Base-by-base conservation (phyloP, 2,329 filamentous ascomycete species). In the Phaeosphaeriaceae sp. region DNA sequence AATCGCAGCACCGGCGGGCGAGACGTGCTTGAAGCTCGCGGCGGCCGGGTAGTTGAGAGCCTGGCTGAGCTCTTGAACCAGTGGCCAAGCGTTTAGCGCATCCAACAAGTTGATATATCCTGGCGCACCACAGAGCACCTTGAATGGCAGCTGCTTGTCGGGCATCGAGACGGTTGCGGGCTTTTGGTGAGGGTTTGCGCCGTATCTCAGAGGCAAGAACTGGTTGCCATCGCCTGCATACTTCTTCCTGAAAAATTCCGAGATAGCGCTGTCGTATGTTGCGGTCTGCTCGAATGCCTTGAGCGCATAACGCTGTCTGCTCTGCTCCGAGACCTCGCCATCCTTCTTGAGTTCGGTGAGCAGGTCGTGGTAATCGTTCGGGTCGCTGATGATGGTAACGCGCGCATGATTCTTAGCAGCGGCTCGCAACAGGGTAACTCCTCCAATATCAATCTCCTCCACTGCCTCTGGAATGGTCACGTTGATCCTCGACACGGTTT, bases 231-330 rank as follows among this genome's bases (percentile, higher is more conserved):
- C 89, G 64, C 89, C 88, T 58, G 95, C 93, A 77, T 98, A 99
- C 82, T 97, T 90, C 85, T 96, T 94, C 77, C 95, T 91, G 89
- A 99, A 99, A 85, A 97, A 99, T 74, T 92, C 92, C 35, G 94
- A 91, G 77, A 99, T 99, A 70, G 95, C 92, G 46, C 88, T 87
- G 78, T 99, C 95, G 80, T 99, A 99, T 79, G 97, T 93, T 66
- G 95, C 93, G 42, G 95, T 99, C 81, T 98, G 95, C 82, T 97
- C 93, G 76, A 99, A 99, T 17, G 95, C 95, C 86, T 99, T 99
- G 73, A 98, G 88, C 24, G 95, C 94, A 77, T 97, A 97, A 58
- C 88, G 84, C 79, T 97, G 93, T 69, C 94, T 90, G 84, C 89
- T 96, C 60, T 88, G 84, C 77, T 97, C 92, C 55, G 91, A 89